Percentiles rank a stretch among this genome's conserved stretches.
These are phyloP conservation scores for Ophioceras dolichostomum DNA, from an alignment of 2,329 filamentous ascomycete genomes.

Conservation along the genomic window DNA sequence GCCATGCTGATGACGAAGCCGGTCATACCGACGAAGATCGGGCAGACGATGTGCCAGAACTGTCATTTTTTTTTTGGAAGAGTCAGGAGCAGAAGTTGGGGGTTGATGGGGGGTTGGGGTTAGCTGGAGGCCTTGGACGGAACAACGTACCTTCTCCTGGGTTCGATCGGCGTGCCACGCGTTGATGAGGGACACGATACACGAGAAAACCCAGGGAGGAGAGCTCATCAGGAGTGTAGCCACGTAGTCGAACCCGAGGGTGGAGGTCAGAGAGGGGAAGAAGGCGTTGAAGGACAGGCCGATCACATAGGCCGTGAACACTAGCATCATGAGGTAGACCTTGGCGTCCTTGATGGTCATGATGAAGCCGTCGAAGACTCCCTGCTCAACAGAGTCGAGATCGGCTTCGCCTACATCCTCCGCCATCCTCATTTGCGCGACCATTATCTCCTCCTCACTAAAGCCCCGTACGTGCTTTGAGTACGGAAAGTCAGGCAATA, in stretches of 20 bases:
- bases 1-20: conserved; percentile 50
- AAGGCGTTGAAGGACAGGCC: conserved; percentile 45
- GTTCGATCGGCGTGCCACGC: conserved; percentile 43
- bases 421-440: conserved; percentile 40
- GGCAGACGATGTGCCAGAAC: conserved; percentile 46
- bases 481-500: conserved; percentile 38
- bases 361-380: conserved; percentile 35
- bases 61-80: too few relatives aligned
- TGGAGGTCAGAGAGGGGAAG: conserved; percentile 37
- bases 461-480: conserved; percentile 45
- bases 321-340: conserved; percentile 40
- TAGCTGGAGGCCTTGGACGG: too few relatives aligned
- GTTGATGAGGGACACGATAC: conserved; percentile 35
- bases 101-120: too few relatives aligned
- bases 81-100: too few relatives aligned
- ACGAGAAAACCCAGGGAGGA: conserved; percentile 44
- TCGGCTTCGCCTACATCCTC: conserved; percentile 46
- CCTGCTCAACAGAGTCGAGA: conserved; percentile 32
- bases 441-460: conserved; percentile 38
- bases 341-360: conserved; percentile 47
- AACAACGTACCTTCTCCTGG: conserved; percentile 26
- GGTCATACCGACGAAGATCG: conserved; percentile 37
- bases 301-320: conserved; percentile 45
- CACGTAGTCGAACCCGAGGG: conserved; percentile 36
- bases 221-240: conserved; percentile 41